Evolutionary conservation across 306 rosid species (phyloP).

Genomic region (Lathyrus aphaca): DNA sequence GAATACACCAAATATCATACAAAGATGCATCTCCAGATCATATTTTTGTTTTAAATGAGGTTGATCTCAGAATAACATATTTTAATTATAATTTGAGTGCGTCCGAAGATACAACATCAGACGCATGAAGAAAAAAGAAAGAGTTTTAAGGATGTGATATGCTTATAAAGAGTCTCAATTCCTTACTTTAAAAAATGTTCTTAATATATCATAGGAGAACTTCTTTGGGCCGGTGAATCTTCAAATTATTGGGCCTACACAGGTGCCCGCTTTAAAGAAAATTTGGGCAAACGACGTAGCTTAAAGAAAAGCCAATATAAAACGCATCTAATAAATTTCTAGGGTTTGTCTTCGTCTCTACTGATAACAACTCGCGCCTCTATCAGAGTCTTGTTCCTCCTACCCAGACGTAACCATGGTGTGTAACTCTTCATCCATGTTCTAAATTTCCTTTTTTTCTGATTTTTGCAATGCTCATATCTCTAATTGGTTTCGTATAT

Average conservation of each 20-base stretch:
- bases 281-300: conserved; percentile 19
- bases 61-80: too few species aligned
- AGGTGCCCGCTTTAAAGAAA: not conserved
- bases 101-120: too few species aligned
- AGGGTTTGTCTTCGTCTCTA: conserved; percentile 17
- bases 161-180: too few species aligned
- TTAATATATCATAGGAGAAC: too few species aligned
- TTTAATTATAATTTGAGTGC: too few species aligned
- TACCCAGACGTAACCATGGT: conserved; percentile 3
- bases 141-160: too few species aligned
- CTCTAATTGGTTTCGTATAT: not conserved
- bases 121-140: too few species aligned
- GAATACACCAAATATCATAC: too few species aligned
- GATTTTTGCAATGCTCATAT: not conserved
- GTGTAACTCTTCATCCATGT: not conserved
- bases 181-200: too few species aligned
- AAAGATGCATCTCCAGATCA: too few species aligned
- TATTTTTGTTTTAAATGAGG: too few species aligned
- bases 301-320: not conserved
- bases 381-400: not conserved
- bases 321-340: not conserved
- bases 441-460: not conserved
- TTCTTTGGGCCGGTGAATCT: not conserved
- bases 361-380: conserved; percentile 33
- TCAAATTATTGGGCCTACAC: not conserved